Percentiles rank a stretch among this genome's conserved stretches.
These are phyloP conservation scores for Paramecium sonneborni DNA, from an alignment of 73 alveolate genomes.

Conservation along the genomic window DNA sequence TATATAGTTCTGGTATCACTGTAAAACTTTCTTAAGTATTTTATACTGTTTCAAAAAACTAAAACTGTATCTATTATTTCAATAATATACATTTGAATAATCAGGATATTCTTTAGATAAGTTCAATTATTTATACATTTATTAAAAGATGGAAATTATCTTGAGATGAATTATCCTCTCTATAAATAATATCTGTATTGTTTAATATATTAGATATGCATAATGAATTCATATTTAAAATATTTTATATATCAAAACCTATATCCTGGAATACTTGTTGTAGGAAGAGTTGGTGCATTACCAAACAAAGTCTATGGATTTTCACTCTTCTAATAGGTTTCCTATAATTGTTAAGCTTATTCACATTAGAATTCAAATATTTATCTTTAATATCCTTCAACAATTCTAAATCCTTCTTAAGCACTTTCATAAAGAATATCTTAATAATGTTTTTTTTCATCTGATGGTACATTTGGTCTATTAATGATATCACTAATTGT, in stretches of 20 bases:
- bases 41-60: not conserved
- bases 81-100: conserved; percentile 43
- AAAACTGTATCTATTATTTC: conserved; percentile 36
- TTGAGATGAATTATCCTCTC: not conserved
- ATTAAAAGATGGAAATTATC: not conserved
- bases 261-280: conserved; percentile 32
- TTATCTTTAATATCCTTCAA: conserved; percentile 45
- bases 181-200: not conserved
- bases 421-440: conserved; percentile 46
- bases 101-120: conserved; percentile 31
- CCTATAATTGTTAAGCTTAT: conserved; percentile 5
- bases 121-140: not conserved
- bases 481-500: conserved; percentile 29
- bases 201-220: not conserved
- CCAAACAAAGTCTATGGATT: conserved; percentile 44
- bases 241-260: not conserved
- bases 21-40: not conserved
- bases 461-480: conserved; percentile 32
- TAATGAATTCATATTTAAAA: not conserved
- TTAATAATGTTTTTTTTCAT: conserved; percentile 39
- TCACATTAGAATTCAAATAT: conserved; percentile 56
- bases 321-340: conserved; percentile 42
- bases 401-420: conserved; percentile 27
- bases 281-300: conserved; percentile 50
- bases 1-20: conserved; percentile 43